Base-by-base conservation (phyloP, 768 basidiomycete genomes). In the Tulasnella sp. region DNA sequence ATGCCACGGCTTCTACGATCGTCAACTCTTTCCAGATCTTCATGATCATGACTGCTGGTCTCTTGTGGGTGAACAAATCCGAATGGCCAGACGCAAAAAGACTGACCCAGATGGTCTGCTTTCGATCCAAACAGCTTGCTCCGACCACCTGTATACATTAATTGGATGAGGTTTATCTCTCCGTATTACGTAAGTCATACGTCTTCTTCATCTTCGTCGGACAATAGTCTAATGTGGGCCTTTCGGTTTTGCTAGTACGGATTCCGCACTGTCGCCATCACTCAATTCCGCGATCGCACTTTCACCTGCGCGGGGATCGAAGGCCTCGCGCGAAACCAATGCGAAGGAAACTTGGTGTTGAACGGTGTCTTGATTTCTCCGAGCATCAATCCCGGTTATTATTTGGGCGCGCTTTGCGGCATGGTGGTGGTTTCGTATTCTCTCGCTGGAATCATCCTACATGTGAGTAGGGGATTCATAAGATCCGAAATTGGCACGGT, bases 131-230 rank as follows among this genome's bases (percentile, higher is more conserved):
- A 26, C 35, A 74, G 73, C 17, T 37, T 74, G 47, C 74, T 73
- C 34, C 52, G 72, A 62, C 75, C 77, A 5, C 77, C 76, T 2
- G 75, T 75, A 16, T 83, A 80, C 75, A 76, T 82, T 22, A 69
- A 76, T 3, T 84, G 83, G 83, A 77, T 81, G 26, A 75, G 80
- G 19, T 83, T 79, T 77, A 77, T 83, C 67, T 78, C 78, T 8
- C 80, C 81, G 0, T 81, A 82, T 68, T 83, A 81, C 75, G 62
- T 72, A 34, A n/a, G 71, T 39, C 11, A 17, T 34, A 8, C 19
- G 0, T 16, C 4, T 62, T 44, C 8, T 11, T 6, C 7, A 14
- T 62, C n/a, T 44, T 2, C 41, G n/a, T 41, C 5, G 36, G n/a
- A 1, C 7, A 2, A 1, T 26, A n/a, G 19, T 22, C 6, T 17